A percentile compares a stretch with the other conserved stretches of the same genome.
Evolutionary conservation across 148 eudicot genomes (phyloP).

Genomic region (Camellia japonica): DNA sequence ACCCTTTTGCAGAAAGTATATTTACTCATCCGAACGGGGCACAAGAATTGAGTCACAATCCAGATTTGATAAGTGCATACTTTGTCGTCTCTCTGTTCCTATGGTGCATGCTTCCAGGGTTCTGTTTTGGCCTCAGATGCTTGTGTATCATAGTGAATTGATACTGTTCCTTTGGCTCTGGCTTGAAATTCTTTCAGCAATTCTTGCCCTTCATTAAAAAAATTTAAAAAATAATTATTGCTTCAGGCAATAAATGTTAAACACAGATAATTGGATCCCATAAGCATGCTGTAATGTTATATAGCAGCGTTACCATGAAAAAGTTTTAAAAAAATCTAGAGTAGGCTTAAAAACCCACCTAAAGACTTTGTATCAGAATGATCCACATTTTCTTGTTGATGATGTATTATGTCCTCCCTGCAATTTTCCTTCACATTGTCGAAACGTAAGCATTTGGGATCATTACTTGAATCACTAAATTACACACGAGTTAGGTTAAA

Average conservation of each 20-base stretch:
- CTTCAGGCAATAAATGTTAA: no score
- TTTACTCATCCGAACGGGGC: conserved; percentile 3
- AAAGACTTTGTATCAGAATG: conserved; percentile 21
- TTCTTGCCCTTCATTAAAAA: not conserved
- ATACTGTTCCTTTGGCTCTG: conserved; percentile 13
- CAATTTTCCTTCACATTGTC: conserved; percentile 29
- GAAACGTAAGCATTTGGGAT: conserved; percentile 5
- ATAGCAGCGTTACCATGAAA: no score
- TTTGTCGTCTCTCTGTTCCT: not conserved
- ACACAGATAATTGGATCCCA: not conserved
- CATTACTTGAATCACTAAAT: not conserved
- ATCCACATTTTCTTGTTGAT: conserved; percentile 20
- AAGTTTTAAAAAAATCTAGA: not conserved
- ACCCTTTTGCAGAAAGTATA: not conserved
- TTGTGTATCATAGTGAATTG: conserved; percentile 15
- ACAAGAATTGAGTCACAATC: not conserved
- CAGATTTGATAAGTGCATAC: not conserved
- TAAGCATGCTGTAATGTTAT: not conserved
- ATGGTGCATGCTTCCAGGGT: conserved; percentile 5
- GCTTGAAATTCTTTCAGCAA: conserved; percentile 11
- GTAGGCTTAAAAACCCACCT: conserved; percentile 33
- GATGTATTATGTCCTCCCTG: conserved; percentile 32
- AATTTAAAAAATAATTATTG: not conserved
- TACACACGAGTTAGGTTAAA: not conserved
- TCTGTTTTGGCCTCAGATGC: conserved; percentile 15